Conservation (phyloP, 331 rosid genomes). For the Malus hybrid region DNA sequence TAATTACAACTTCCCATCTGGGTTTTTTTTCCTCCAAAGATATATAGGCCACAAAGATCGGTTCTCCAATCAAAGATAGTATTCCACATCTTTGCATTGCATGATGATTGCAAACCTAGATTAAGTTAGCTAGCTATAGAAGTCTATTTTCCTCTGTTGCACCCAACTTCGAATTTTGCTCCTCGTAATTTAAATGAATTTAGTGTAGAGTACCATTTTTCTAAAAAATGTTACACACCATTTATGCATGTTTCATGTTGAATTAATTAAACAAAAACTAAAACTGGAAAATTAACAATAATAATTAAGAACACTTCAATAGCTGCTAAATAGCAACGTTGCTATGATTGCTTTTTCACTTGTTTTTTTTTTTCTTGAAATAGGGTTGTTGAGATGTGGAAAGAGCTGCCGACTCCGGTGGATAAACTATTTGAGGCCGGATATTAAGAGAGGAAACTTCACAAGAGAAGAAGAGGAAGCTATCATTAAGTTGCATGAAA, state of each 20-base stretch:
- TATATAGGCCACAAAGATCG: background rate
- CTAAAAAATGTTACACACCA: no score
- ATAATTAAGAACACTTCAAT: no score
- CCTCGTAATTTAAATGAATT: no score
- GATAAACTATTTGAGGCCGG: constrained; percentile 81
- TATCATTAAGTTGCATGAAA: constrained; percentile 53
- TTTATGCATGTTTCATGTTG: no score
- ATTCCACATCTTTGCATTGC: background rate
- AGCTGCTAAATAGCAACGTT: no score
- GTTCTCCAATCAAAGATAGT: background rate
- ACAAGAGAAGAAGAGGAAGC: constrained; percentile 66
- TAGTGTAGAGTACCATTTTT: no score
- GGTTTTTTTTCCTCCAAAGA: background rate
- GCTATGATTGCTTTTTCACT: background rate
- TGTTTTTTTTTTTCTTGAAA: background rate
- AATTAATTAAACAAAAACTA: no score
- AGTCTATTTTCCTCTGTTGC: no score
- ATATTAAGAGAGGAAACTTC: constrained; percentile 95
- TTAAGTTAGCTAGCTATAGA: no score
- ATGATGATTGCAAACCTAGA: background rate
- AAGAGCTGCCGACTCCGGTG: constrained; percentile 91
- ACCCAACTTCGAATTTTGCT: no score
- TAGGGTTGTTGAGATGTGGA: constrained; percentile 85
- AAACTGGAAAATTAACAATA: no score
- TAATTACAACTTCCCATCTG: constrained; percentile 9